These are phyloP conservation scores for Strobilomyces confusus DNA, from an alignment of 768 basidiomycete species.

Conservation along the genomic window DNA sequence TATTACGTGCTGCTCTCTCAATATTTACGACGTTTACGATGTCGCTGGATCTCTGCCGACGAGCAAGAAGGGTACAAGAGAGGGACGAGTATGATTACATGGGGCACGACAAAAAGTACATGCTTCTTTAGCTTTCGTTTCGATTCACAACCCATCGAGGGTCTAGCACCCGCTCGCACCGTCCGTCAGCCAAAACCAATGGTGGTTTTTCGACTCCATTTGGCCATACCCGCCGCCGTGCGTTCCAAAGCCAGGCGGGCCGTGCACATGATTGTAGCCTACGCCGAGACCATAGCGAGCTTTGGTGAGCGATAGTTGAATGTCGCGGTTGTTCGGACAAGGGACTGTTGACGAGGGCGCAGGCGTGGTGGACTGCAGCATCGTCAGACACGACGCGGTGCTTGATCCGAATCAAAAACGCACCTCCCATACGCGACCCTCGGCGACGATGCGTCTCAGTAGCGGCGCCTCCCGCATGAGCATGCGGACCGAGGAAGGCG, in stretches of 20 bases:
- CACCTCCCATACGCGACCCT: conserved; percentile 54
- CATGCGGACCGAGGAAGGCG: conserved; percentile 37
- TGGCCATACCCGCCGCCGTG: conserved; percentile 18
- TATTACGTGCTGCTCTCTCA: neutral
- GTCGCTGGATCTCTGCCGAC: no score
- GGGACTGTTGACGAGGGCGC: conserved; percentile 5
- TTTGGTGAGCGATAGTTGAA: conserved; percentile 13
- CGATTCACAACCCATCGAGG: neutral
- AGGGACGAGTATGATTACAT: neutral
- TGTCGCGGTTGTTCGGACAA: conserved; percentile 1
- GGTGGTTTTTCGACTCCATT: conserved; percentile 16
- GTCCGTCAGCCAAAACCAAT: conserved; percentile 23
- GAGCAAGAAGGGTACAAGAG: neutral
- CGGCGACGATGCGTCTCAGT: conserved; percentile 46
- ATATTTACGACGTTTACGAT: neutral
- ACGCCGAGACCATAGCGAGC: conserved; percentile 12
- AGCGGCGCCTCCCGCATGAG: conserved; percentile 38
- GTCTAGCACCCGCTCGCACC: conserved; percentile 10
- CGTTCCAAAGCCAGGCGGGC: conserved; percentile 12
- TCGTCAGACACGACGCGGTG: neutral
- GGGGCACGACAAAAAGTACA: neutral
- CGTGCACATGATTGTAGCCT: conserved; percentile 12
- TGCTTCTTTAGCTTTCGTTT: neutral
- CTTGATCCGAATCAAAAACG: conserved; percentile 14
- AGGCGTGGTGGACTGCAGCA: conserved; percentile 13